Conservation (phyloP, 306 rosid genomes). For the Prunus dulcis region DNA sequence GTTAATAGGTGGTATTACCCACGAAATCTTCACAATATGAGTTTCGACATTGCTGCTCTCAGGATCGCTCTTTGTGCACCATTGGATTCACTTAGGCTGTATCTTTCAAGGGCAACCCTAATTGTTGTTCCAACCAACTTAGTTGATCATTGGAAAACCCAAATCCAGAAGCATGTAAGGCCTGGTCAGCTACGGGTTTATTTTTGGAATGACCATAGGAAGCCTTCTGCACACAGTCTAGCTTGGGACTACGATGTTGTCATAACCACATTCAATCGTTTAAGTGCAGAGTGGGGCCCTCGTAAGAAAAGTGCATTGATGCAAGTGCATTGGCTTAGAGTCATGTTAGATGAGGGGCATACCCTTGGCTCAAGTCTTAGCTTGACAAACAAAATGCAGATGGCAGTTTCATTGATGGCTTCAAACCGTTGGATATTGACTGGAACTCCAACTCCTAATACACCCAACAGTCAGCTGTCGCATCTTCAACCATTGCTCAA, state of each 20-base stretch:
- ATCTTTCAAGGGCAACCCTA: conserved; percentile 89
- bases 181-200: conserved; percentile 68
- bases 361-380: conserved; percentile 92
- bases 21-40: conserved; percentile 61
- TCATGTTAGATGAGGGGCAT: conserved; percentile 96
- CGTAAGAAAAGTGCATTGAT: conserved; percentile 63
- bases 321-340: conserved; percentile 95
- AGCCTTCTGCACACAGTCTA: conserved; percentile 77
- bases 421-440: conserved; percentile 96
- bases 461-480: conserved; percentile 88
- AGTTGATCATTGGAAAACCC: conserved; percentile 90
- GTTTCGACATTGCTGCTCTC: conserved; percentile 85
- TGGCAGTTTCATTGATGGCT: conserved; percentile 91
- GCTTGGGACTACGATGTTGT: conserved; percentile 98
- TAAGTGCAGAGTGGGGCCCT: conserved; percentile 93
- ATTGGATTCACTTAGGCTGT: conserved; percentile 69
- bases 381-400: conserved; percentile 92
- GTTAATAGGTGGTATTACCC: conserved; percentile 76
- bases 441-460: conserved; percentile 97
- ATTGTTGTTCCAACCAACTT: conserved; percentile 91
- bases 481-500: conserved; percentile 92
- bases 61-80: conserved; percentile 70
- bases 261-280: conserved; percentile 85
- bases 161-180: conserved; percentile 83
- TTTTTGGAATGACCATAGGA: conserved; percentile 69